phyloP scores from a whole-genome alignment of 768 basidiomycete species.

The Leccinum aurantiacum region DNA sequence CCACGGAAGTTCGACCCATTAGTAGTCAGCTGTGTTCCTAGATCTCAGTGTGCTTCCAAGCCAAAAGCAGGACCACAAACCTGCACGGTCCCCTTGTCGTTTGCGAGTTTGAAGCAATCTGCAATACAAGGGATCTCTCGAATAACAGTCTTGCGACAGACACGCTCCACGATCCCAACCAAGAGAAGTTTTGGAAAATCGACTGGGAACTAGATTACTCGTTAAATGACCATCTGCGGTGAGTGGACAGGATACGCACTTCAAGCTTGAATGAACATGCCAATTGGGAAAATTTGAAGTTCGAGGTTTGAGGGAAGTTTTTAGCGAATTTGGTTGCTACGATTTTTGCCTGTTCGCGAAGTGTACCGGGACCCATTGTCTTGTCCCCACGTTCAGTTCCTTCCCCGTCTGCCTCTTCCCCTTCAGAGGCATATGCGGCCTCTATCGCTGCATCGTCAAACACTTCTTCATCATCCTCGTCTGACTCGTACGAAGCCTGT shows the following conservation, averaged over 20 bases:
- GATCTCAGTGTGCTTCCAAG: neutral
- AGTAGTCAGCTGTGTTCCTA: slow-evolving; percentile 59
- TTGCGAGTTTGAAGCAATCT: slow-evolving; percentile 70
- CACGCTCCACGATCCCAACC: slow-evolving; percentile 88
- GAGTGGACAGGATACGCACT: slow-evolving; percentile 47
- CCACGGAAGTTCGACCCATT: slow-evolving; percentile 94
- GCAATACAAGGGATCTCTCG: slow-evolving; percentile 88
- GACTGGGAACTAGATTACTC: slow-evolving; percentile 65
- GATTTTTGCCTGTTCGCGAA: slow-evolving; percentile 43
- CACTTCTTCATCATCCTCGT: slow-evolving; percentile 47
- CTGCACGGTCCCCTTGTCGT: slow-evolving; percentile 52
- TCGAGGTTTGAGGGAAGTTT: slow-evolving; percentile 62
- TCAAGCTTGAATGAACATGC: slow-evolving; percentile 80
- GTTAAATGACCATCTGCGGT: neutral
- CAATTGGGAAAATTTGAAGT: slow-evolving; percentile 67
- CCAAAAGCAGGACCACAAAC: slow-evolving; percentile 32
- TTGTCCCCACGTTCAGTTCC: slow-evolving; percentile 26
- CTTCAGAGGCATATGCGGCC: slow-evolving; percentile 56
- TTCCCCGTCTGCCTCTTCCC: slow-evolving; percentile 35
- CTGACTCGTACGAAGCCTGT: slow-evolving; percentile 69
- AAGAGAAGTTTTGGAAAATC: slow-evolving; percentile 91
- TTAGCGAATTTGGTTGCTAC: slow-evolving; percentile 54
- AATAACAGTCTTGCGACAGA: slow-evolving; percentile 80
- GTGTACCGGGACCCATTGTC: slow-evolving; percentile 23
- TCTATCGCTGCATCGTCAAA: slow-evolving; percentile 59